These are phyloP conservation scores for Cicer cuneatum DNA, from an alignment of 306 rosid species.

Conservation along the genomic window DNA sequence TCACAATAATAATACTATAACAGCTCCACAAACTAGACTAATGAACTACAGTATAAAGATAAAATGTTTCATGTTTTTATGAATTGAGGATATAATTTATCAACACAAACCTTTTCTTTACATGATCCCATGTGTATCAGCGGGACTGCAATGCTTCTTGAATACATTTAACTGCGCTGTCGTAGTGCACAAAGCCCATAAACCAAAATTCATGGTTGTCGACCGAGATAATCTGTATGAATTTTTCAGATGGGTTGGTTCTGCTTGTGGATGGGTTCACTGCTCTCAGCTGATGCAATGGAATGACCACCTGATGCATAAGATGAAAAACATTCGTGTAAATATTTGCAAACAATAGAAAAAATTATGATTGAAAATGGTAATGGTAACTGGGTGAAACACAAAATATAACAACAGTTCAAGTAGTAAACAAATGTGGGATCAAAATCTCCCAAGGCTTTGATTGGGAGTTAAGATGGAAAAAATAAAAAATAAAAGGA, in stretches of 20 bases:
- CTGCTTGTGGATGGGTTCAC: constrained; percentile 90
- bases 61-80: constrained; percentile 36
- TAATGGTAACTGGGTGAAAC: neutral
- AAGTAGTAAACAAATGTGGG: neutral
- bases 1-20: constrained; percentile 30
- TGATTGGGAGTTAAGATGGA: neutral
- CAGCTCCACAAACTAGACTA: constrained; percentile 42
- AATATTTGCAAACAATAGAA: neutral
- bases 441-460: constrained; percentile 2
- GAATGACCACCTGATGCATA: constrained; percentile 78
- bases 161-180: constrained; percentile 79
- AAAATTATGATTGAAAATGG: neutral
- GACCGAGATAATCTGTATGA: constrained; percentile 75
- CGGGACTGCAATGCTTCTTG: constrained; percentile 66
- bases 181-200: constrained; percentile 91
- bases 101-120: constrained; percentile 42
- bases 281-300: constrained; percentile 85
- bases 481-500: too few relatives aligned
- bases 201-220: constrained; percentile 99
- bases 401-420: neutral
- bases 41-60: constrained; percentile 38
- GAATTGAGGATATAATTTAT: constrained; percentile 37
- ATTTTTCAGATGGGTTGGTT: constrained; percentile 77
- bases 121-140: constrained; percentile 42
- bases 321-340: constrained; percentile 23